Evolutionary conservation across 1,284 basidiomycete species (phyloP), one percentile per base, ranked within the genome.

Genomic region (Puccinia polysora): DNA sequence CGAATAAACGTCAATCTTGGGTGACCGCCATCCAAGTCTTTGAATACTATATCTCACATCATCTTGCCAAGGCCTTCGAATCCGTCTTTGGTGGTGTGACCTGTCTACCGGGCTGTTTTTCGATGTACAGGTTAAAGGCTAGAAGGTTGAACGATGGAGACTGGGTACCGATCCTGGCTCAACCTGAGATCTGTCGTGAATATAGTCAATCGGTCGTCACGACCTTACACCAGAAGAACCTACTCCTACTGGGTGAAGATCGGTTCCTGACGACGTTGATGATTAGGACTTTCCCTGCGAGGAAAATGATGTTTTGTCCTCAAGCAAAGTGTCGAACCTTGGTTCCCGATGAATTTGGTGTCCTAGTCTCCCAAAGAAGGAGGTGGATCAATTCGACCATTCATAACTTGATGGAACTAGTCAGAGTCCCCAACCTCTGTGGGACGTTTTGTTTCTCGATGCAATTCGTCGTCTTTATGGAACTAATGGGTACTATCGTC

Each of bases 361-460:
- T 98, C 60, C 84, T 99, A 52, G 85, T 99, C 12, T 98, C 95
- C 0, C 96, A 99, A 80, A 90, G 96, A 38, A 88, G 96, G 32
- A 88, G 96, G 75, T 99, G 96, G 96, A 98, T 99, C 84, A 98
- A 97, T 81, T 97, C 93, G 53, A 98, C 96, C 0, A 90, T 98
- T 59, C 96, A 98, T 83, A 98, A 99, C 79, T 85, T 99, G 67
- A 97, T 97, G 93, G 96, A 99, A 81, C 88, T 99, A 40, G 91
- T 98, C 43, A 87, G 91, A 74, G 96, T 99, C 32, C 90, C 91
- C 75, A 92, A 98, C 78, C 85, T 98, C 25, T 98, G 81, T 71
- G 81, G 81, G 14, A 82, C 81, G 0, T 82, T 82, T 77, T 82
- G 78, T 76, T 81, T 82, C 74, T 81, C 80, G 47, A 82, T 82